Evolutionary conservation across 1,139 yeast genomes (phyloP), one percentile per base, ranked within the genome.

Genomic region (Sugiyamaella japonica): DNA sequence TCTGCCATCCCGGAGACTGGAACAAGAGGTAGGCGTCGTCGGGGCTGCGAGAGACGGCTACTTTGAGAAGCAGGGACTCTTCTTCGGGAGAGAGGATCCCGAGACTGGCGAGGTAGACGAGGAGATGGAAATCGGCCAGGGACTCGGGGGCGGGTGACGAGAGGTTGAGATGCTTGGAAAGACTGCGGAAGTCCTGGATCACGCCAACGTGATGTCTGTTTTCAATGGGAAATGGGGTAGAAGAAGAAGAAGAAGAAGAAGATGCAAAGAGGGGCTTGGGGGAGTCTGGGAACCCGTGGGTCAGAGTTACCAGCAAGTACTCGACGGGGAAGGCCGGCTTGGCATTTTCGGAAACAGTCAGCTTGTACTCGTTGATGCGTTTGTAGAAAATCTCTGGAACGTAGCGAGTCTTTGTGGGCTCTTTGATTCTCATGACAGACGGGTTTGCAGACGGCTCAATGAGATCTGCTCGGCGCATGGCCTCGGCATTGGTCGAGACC

Each of bases 321-420:
- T 95, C 99, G 13, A 89, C 95, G 0, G 99, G 99, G 70, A 95
- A 90, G 6, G 96, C 89, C 0, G 99, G 98, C 66, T 88, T 89
- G 12, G 98, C 99, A 66, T 89, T 87, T 43, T 84, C 83, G 66
- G 89, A 90, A 15, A 93, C 95, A 49, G 89, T 85, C 28, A 90
- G 75, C 7, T 90, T 89, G 71, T 93, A 95, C 70, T 95, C 97
- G 68, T 95, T 95, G 61, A 83, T 79, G 68, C 83, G 84, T 71
- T 84, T 83, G 76, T 86, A 95, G 65, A 89, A 87, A 20, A 95
- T 87, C 61, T 95, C 99, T 0, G 99, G 99, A 9, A 95, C 98
- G 64, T 91, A 93, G 57, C 97, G 79, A 12, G 77, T 78, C 29
- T 80, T 78, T 44, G 81, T 81, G 12, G 89, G 84, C 43, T 82